Conservation (phyloP, 345 rosid genomes). For the Eucalyptus sp. region DNA sequence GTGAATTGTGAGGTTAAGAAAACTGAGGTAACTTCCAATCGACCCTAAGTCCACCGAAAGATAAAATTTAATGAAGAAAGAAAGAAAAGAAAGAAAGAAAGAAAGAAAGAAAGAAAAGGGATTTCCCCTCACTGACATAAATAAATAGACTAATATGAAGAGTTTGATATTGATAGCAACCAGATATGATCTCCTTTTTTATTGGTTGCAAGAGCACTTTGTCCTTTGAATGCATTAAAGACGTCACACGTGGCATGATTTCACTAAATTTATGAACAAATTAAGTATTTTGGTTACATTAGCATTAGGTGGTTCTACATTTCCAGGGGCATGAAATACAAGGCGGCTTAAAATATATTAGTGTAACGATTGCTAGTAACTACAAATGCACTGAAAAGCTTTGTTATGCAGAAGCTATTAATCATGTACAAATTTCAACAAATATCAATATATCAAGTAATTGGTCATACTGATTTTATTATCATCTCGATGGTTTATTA, state of each 20-base stretch:
- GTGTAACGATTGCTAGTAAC: neutral
- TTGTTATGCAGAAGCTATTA: neutral
- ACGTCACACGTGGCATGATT: neutral
- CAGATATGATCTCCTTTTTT: neutral
- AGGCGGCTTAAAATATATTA: neutral
- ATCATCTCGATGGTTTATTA: neutral
- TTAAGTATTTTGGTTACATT: neutral
- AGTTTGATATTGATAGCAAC: neutral
- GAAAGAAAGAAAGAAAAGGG: neutral
- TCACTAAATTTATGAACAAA: neutral
- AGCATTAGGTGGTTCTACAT: neutral
- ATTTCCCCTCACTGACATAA: neutral
- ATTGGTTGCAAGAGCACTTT: neutral
- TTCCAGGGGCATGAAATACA: neutral
- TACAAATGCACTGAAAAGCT: neutral
- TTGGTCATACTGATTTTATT: neutral
- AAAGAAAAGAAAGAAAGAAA: neutral
- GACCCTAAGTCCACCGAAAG: neutral
- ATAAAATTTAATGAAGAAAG: neutral
- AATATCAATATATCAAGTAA: neutral
- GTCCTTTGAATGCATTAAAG: neutral
- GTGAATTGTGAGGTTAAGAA: neutral
- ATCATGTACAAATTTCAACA: neutral
- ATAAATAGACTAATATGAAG: fast-evolving
- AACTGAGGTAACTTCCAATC: neutral